phyloP scores from a whole-genome alignment of 306 rosid genomes.

The Prunus mira region DNA sequence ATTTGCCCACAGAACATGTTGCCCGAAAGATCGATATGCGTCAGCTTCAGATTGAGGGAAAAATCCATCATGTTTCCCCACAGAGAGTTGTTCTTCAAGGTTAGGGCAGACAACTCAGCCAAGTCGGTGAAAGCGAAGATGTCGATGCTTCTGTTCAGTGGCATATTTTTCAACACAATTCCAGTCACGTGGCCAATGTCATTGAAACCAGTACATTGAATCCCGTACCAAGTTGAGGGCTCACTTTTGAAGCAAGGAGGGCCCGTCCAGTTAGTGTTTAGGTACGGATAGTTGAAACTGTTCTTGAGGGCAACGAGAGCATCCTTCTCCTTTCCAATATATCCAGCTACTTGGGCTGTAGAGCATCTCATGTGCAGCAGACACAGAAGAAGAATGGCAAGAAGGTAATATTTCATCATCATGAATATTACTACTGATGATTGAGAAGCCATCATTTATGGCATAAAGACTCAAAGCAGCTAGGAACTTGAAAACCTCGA shows the following conservation, averaged over 20 bases:
- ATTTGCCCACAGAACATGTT: slow-evolving; percentile 35
- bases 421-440: neutral
- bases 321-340: slow-evolving; percentile 29
- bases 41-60: slow-evolving; percentile 31
- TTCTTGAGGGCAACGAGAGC: slow-evolving; percentile 42
- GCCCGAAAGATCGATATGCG: slow-evolving; percentile 34
- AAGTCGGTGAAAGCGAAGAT: slow-evolving; percentile 19
- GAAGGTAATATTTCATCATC: neutral
- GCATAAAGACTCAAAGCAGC: neutral
- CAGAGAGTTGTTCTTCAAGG: slow-evolving; percentile 46
- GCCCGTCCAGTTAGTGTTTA: slow-evolving; percentile 41
- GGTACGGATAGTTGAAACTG: slow-evolving; percentile 29
- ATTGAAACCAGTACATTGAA: slow-evolving; percentile 27
- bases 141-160: slow-evolving; percentile 23
- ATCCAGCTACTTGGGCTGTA: slow-evolving; percentile 24
- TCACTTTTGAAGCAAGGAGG: slow-evolving; percentile 25
- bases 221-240: slow-evolving; percentile 42
- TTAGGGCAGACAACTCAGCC: slow-evolving; percentile 31
- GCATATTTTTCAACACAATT: slow-evolving; percentile 25
- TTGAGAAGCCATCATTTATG: neutral
- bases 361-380: neutral
- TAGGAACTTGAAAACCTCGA: neutral
- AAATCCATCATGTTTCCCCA: slow-evolving; percentile 30
- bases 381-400: neutral
- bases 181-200: slow-evolving; percentile 23